phyloP scores from a whole-genome alignment of 768 basidiomycete genomes.

The Leucocoprinus leucothites region DNA sequence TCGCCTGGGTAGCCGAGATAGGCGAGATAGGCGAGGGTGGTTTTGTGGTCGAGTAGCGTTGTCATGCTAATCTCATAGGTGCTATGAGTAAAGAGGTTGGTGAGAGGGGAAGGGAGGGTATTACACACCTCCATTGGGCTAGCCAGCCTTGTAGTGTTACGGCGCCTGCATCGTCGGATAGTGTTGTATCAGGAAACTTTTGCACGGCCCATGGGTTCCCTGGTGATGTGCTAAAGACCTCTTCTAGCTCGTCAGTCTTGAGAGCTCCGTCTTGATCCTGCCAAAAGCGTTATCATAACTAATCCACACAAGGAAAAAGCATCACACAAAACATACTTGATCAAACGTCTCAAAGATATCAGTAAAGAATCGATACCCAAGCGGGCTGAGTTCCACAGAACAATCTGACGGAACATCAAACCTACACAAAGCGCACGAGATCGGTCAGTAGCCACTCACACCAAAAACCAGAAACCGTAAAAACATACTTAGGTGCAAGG shows the following conservation, averaged over 20 bases:
- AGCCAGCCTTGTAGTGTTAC: constrained; percentile 98
- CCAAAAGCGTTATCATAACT: neutral
- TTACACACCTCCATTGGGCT: constrained; percentile 90
- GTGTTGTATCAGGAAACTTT: constrained; percentile 87
- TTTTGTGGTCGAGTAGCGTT: constrained; percentile 89
- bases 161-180: constrained; percentile 82
- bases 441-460: neutral
- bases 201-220: constrained; percentile 96
- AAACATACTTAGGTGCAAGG: constrained; percentile 79
- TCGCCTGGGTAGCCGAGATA: constrained; percentile 89
- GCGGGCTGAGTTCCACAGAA: constrained; percentile 91
- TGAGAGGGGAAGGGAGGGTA: neutral
- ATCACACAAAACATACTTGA: constrained; percentile 48
- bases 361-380: constrained; percentile 95
- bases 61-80: constrained; percentile 69
- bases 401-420: constrained; percentile 94
- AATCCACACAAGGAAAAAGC: neutral
- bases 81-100: constrained; percentile 1
- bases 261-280: constrained; percentile 96
- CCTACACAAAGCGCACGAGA: too few species aligned
- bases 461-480: neutral
- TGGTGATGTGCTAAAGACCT: constrained; percentile 90
- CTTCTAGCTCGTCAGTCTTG: constrained; percentile 76
- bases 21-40: constrained; percentile 90
- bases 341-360: constrained; percentile 96